phyloP scores from a whole-genome alignment of 2,329 filamentous ascomycete species.

The Diaporthe sp. region DNA sequence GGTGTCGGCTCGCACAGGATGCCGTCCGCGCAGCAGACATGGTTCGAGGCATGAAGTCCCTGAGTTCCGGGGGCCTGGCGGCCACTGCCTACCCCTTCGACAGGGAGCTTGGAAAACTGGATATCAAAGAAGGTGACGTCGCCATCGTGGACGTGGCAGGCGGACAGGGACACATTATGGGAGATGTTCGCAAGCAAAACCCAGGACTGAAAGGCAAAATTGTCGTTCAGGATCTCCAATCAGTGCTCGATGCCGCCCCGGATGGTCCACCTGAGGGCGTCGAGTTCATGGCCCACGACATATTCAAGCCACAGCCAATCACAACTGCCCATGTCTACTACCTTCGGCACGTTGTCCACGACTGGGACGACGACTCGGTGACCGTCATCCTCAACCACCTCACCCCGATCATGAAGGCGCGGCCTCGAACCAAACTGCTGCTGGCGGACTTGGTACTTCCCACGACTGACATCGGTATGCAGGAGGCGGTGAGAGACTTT shows the following conservation, averaged over 20 bases:
- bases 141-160: constrained; percentile 29
- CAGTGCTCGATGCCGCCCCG: constrained; percentile 7
- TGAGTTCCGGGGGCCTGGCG: constrained; percentile 12
- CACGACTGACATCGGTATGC: not conserved
- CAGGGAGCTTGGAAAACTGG: not conserved
- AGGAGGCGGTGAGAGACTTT: constrained; percentile 28
- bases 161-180: constrained; percentile 32
- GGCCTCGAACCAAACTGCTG: constrained; percentile 12
- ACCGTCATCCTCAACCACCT: constrained; percentile 7
- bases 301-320: constrained; percentile 24
- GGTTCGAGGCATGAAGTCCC: constrained; percentile 31
- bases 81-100: constrained; percentile 24
- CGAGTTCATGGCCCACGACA: constrained; percentile 15
- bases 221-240: constrained; percentile 19
- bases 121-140: constrained; percentile 13
- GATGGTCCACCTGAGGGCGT: not conserved
- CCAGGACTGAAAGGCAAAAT: constrained; percentile 8
- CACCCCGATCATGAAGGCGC: constrained; percentile 1
- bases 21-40: constrained; percentile 11
- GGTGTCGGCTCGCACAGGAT: not conserved
- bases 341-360: constrained; percentile 14
- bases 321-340: constrained; percentile 19
- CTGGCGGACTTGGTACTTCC: constrained; percentile 24
- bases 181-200: not conserved
- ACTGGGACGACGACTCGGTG: constrained; percentile 24